phyloP scores from a whole-genome alignment of 257 asterid species.

The Penstemon davidsonii region DNA sequence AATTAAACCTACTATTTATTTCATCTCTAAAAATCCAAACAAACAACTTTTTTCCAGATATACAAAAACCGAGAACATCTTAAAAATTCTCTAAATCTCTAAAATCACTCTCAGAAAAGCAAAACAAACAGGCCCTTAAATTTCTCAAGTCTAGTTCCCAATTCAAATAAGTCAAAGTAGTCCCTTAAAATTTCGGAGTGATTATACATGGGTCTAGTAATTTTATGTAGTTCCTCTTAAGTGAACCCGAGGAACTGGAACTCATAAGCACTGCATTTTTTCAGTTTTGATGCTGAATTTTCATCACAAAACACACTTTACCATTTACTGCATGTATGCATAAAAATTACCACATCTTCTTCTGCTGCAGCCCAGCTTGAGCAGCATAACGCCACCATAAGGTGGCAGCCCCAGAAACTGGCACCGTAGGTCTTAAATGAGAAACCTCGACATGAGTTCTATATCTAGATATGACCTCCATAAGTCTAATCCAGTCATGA shows the following conservation, averaged over 20 bases:
- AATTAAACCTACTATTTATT: too few relatives aligned
- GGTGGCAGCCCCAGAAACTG: conserved; percentile 56
- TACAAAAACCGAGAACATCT: too few relatives aligned
- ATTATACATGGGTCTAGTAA: background rate
- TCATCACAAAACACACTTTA: background rate
- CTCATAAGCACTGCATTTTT: conserved; percentile 20
- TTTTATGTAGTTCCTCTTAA: background rate
- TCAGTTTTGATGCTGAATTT: conserved; percentile 18
- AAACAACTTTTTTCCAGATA: too few relatives aligned
- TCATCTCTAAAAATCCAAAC: too few relatives aligned
- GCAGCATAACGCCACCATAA: conserved; percentile 98
- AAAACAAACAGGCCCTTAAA: background rate
- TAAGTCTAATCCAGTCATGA: conserved; percentile 97
- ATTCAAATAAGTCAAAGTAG: conserved; percentile 6
- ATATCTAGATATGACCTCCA: conserved; percentile 91
- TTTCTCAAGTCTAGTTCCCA: conserved; percentile 17
- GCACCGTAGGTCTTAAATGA: conserved; percentile 85
- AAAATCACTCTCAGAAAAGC: too few relatives aligned
- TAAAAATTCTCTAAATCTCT: too few relatives aligned
- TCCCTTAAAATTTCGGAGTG: conserved; percentile 5
- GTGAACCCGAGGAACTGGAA: conserved; percentile 23
- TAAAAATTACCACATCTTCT: conserved; percentile 74
- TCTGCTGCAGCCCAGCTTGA: conserved; percentile 87
- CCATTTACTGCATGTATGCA: conserved; percentile 17
- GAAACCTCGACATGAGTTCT: conserved; percentile 73